Percentiles rank a stretch among this genome's conserved stretches.
Evolutionary conservation across 116 monocot genomes (phyloP).

Genomic region (Posidonia oceanica): DNA sequence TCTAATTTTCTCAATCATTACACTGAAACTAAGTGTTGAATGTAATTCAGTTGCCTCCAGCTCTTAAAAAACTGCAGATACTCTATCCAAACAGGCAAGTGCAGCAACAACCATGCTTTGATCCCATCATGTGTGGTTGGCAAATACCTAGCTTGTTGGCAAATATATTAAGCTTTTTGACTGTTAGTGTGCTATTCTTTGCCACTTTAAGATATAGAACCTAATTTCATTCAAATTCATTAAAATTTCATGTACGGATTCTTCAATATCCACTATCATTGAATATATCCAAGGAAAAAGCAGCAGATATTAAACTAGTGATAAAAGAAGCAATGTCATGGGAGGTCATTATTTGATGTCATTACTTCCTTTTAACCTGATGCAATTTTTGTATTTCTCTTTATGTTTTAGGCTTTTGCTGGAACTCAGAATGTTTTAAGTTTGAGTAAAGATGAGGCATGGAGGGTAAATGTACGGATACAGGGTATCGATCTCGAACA

Average conservation of each 20-base stretch:
- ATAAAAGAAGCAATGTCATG: too few species aligned
- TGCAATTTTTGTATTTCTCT: neutral
- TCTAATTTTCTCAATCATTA: too few species aligned
- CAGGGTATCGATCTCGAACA: slow-evolving; percentile 81
- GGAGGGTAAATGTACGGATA: slow-evolving; percentile 92
- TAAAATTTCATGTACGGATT: too few species aligned
- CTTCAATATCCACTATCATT: too few species aligned
- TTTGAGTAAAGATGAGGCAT: slow-evolving; percentile 76
- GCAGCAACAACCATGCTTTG: too few species aligned
- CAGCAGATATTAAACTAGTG: neutral
- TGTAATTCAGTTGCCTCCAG: too few species aligned
- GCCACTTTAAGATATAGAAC: neutral
- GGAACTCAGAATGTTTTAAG: slow-evolving; percentile 95
- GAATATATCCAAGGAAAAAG: too few species aligned
- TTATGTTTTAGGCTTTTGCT: slow-evolving; percentile 44
- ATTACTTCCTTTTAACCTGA: neutral
- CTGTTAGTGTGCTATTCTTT: neutral
- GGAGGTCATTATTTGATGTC: neutral
- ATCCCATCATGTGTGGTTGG: too few species aligned
- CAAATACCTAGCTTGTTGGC: neutral
- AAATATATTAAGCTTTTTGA: neutral
- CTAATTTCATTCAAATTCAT: neutral
- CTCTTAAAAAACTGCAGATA: too few species aligned
- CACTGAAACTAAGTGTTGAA: too few species aligned
- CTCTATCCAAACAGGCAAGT: too few species aligned